phyloP scores from a whole-genome alignment of 306 rosid species.

The cucumber (Cucumis sativus) region Cucumber_9930_V3 NC_026658.2:17817501-17818000 shows the following conservation, averaged over 20 bases:
- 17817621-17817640: neutral
- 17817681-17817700: neutral
- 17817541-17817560: neutral
- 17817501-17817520: neutral
- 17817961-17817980: neutral
- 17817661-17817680: neutral
- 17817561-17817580: neutral
- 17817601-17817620: neutral
- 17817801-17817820: conserved; percentile 43
- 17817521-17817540: neutral
- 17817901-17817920: neutral
- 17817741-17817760: neutral
- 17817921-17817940: neutral
- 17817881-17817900: neutral
- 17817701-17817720: neutral
- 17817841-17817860: conserved; percentile 44
- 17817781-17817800: conserved; percentile 37
- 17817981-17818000: neutral
- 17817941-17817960: neutral
- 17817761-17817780: conserved; percentile 33
- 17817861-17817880: conserved; percentile 59
- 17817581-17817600: neutral
- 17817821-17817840: conserved; percentile 67
- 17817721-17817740: neutral
- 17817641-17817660: neutral